Evolutionary conservation across 345 rosid species (phyloP).

Genomic region (Atalantia buxifolia): DNA sequence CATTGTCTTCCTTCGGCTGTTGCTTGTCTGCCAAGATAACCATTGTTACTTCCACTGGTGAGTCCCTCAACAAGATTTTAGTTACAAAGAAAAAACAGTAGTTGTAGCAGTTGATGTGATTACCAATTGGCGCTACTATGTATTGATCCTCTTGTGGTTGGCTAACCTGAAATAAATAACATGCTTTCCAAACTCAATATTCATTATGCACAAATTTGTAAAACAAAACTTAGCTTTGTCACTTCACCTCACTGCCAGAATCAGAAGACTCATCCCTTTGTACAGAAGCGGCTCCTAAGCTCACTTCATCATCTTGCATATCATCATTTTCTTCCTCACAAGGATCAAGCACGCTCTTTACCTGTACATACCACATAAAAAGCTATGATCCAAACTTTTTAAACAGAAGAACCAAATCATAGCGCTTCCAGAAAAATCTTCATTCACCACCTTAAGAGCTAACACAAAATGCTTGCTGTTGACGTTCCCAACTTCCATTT

Average conservation of each 20-base stretch:
- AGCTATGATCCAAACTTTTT: background rate
- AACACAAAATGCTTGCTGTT: conserved; percentile 92
- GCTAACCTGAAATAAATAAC: conserved; percentile 49
- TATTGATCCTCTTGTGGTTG: conserved; percentile 57
- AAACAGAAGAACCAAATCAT: background rate
- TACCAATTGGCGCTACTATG: conserved; percentile 71
- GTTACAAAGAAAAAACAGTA: background rate
- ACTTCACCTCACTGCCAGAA: conserved; percentile 80
- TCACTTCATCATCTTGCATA: conserved; percentile 64
- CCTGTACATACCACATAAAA: conserved; percentile 42
- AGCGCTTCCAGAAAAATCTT: conserved; percentile 2
- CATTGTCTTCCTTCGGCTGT: conserved; percentile 45
- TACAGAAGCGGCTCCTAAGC: conserved; percentile 61
- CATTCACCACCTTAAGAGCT: conserved; percentile 65
- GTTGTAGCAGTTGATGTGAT: conserved; percentile 15
- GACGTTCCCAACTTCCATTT: conserved; percentile 95
- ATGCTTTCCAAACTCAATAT: background rate
- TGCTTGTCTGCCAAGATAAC: conserved; percentile 50
- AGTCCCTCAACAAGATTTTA: conserved; percentile 1
- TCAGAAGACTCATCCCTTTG: conserved; percentile 59
- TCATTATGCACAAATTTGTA: conserved; percentile 1
- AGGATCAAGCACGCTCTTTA: conserved; percentile 97
- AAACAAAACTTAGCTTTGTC: conserved; percentile 3
- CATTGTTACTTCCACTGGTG: conserved; percentile 16
- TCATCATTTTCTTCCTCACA: conserved; percentile 86